Base-by-base conservation (phyloP, 106 monocot species). In the Allium fistulosum region DNA sequence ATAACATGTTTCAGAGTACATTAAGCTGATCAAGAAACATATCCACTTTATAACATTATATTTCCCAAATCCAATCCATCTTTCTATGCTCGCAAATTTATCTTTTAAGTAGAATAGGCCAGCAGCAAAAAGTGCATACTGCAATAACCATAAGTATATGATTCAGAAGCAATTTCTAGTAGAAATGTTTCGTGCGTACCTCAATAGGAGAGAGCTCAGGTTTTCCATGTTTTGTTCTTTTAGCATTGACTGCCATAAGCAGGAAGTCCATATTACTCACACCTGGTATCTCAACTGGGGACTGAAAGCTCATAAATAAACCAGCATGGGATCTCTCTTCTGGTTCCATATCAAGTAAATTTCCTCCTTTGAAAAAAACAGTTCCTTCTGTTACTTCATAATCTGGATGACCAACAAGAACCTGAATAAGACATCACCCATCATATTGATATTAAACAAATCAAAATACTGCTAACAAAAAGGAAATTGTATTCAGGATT, bases 351-450 rank as follows among this genome's bases (percentile, higher is more conserved):
- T 92, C 89, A 55, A 99, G 82, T 70, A 99, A 81, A 27, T 85
- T 84, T 55, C 90, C 80, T 11, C 89, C 92, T 87, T 92, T 92
- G 67, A 92, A 99, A n/a, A 71, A 45, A 75, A 87, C 82, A 71
- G 55, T 87, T n/a, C 97, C 92, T 71, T 80, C 88, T 68, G 87
- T 90, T 53, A 92, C 92, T 72, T 90, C 85, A 83, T 99, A 99
- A 79, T 99, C 87, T 72, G 97, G 92, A 85, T 99, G 97, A 10
- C 92, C 97, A 73, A 87, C 92, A 63, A 99, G 92, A 80, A 99
- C 97, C 97, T 99, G 73, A 17, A 56, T 69, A 45, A 56, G 68
- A 26, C 68, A 53, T 56, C 28, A 57, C 16, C 53, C 68, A 69
- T 12, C 18, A 14, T 37, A 37, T 4, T 37, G 37, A 37, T 37